These are phyloP conservation scores for Linnemannia exigua DNA, from an alignment of 192 early-diverging fungal species.

Conservation along the genomic window DNA sequence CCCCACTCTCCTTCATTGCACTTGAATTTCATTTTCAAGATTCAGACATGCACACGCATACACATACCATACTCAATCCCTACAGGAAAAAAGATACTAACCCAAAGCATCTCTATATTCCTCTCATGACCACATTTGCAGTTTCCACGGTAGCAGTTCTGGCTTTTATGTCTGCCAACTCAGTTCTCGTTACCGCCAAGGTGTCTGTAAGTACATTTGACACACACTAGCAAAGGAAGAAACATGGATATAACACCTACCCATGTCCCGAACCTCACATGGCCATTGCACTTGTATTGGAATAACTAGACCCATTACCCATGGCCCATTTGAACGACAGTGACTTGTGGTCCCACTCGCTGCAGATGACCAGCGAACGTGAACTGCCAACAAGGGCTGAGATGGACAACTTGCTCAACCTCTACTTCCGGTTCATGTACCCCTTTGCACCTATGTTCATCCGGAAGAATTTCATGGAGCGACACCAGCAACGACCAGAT, in stretches of 20 bases:
- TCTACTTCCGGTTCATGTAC: constrained; percentile 77
- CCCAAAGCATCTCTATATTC: neutral
- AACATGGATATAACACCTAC: neutral
- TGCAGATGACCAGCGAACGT: constrained; percentile 23
- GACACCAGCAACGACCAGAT: constrained; percentile 12
- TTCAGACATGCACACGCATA: too few relatives aligned
- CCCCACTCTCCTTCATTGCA: neutral
- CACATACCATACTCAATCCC: too few relatives aligned
- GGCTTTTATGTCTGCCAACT: constrained; percentile 77
- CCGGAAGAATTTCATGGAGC: constrained; percentile 55
- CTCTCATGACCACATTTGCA: neutral
- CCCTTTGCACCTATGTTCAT: constrained; percentile 74
- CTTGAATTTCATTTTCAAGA: neutral
- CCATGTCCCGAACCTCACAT: neutral
- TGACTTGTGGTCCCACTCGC: constrained; percentile 20
- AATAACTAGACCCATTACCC: constrained; percentile 10
- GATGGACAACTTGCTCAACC: constrained; percentile 64
- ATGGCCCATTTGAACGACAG: constrained; percentile 24
- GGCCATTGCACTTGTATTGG: too few relatives aligned
- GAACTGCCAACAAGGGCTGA: constrained; percentile 69
- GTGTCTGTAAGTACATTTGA: constrained; percentile 17
- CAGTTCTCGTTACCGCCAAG: constrained; percentile 65
- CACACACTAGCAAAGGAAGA: neutral
- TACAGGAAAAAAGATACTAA: neutral
- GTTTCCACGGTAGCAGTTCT: constrained; percentile 78